Base-by-base conservation (phyloP, 441 rosid species). In the Hura crepitans region DNA sequence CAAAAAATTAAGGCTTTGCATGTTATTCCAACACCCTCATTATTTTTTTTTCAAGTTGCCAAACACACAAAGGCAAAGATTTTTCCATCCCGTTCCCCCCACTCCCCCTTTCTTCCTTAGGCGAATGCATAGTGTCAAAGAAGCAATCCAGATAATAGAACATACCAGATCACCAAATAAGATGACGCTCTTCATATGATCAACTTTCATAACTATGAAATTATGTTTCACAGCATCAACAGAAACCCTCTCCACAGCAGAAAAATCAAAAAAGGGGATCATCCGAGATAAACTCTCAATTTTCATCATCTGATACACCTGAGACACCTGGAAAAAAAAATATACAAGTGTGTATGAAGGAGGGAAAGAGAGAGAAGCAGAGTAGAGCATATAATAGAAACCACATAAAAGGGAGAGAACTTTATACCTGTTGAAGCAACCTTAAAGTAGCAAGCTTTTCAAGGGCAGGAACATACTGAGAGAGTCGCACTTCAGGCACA, bases 401-500 rank as follows among this genome's bases (percentile, higher is more conserved):
- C 63, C 39, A 6, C 12, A 67, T 50, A 60, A 66, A 13, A 47
- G 58, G 25, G 0, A 42, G 33, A 71, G 22, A 75, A 69, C 33
- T 76, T 27, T 51, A 58, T 56, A 90, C 99, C 98, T 96, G 97
- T 72, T 91, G 92, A 76, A 96, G 96, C 80, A 93, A 54, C 85
- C 97, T 90, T 53, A 93, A 81, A 59, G 97, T 86, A 73, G 91
- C 84, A 79, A 96, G 92, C 84, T 85, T 93, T 76, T 93, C 97
- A 73, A 96, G 81, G 45, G 93, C 81, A 69, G 90, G 83, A 84
- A 87, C 85, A 79, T 96, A 96, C n/a, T 90, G 88, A 22, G 94
- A 85, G 22, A 96, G 85, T 53, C 89, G 90, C 77, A 90, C 91
- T 80, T 96, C 97, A 27, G 98, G 91, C 54, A 96, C 82, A 69